Percentiles rank a stretch among this genome's conserved stretches.
These are phyloP conservation scores for Volutella citrinella DNA, from an alignment of 2,329 filamentous ascomycete species.

Conservation along the genomic window DNA sequence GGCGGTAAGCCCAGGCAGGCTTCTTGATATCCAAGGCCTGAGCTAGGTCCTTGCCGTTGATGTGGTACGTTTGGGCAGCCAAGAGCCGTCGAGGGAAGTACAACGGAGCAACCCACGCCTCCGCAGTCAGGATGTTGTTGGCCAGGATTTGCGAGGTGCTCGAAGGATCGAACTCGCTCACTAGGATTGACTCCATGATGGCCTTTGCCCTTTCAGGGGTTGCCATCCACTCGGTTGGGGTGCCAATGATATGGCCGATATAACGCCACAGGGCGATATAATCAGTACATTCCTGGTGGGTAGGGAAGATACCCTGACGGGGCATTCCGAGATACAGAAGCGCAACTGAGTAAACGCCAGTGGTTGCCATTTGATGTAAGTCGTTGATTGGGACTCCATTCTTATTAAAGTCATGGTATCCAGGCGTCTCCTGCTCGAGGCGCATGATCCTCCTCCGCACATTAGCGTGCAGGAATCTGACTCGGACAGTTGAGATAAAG, in stretches of 20 bases:
- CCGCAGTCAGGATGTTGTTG: constrained; percentile 69
- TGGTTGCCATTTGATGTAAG: constrained; percentile 70
- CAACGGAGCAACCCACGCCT: constrained; percentile 64
- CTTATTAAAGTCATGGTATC: constrained; percentile 57
- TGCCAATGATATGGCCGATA: constrained; percentile 68
- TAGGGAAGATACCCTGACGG: constrained; percentile 67
- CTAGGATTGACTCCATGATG: constrained; percentile 66
- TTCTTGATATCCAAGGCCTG: constrained; percentile 56
- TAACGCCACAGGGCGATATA: constrained; percentile 77
- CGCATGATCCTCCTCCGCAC: constrained; percentile 61
- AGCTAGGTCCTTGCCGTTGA: constrained; percentile 65
- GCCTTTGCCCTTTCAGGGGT: constrained; percentile 53
- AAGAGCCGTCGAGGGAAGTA: constrained; percentile 66
- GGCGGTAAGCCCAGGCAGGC: constrained; percentile 55
- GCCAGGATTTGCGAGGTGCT: constrained; percentile 62
- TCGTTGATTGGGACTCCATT: constrained; percentile 70
- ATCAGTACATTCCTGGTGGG: constrained; percentile 59
- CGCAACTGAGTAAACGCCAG: constrained; percentile 65
- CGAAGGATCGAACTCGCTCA: constrained; percentile 65
- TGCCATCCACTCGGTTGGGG: constrained; percentile 59
- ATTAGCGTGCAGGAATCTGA: constrained; percentile 62
- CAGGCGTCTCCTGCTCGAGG: constrained; percentile 49
- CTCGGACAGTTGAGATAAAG: constrained; percentile 59
- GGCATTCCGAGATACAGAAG: constrained; percentile 69
- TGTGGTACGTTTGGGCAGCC: constrained; percentile 63